A percentile compares a stretch with the other conserved stretches of the same genome.
These are phyloP conservation scores for Sugiyamaella marilandica DNA, from an alignment of 805 yeast genomes.

Conservation along the genomic window DNA sequence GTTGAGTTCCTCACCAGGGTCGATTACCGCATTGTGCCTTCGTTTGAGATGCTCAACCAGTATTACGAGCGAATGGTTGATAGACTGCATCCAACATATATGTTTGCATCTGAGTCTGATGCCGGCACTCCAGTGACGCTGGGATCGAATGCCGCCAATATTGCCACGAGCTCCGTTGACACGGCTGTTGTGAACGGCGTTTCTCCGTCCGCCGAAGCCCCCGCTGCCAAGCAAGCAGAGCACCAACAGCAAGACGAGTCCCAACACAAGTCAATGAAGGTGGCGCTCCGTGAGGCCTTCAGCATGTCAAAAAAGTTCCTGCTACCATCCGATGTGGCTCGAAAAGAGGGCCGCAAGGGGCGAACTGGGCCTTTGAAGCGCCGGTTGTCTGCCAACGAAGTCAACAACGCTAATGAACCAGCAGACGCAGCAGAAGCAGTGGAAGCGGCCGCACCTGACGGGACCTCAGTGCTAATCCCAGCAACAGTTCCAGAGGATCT, in stretches of 20 bases:
- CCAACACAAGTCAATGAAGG: conserved; percentile 7
- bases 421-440: not conserved
- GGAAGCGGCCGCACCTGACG: too few relatives aligned
- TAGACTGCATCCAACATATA: conserved; percentile 24
- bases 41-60: conserved; percentile 27
- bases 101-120: conserved; percentile 12
- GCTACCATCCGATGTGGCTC: conserved; percentile 14
- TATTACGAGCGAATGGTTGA: conserved; percentile 33
- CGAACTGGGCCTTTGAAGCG: conserved; percentile 4
- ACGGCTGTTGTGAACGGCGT: not conserved
- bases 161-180: not conserved
- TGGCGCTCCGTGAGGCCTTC: conserved; percentile 6
- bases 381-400: conserved; percentile 3
- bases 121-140: not conserved
- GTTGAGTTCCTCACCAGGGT: conserved; percentile 80
- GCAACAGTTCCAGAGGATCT: too few relatives aligned
- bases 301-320: conserved; percentile 7
- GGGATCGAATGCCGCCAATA: not conserved
- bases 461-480: too few relatives aligned
- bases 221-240: not conserved
- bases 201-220: not conserved
- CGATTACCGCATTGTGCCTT: conserved; percentile 69
- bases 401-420: not conserved
- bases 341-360: conserved; percentile 9
- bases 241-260: not conserved